Conservation (phyloP, 495 filamentous ascomycete species). For the Symbiotaphrina buchneri region DNA sequence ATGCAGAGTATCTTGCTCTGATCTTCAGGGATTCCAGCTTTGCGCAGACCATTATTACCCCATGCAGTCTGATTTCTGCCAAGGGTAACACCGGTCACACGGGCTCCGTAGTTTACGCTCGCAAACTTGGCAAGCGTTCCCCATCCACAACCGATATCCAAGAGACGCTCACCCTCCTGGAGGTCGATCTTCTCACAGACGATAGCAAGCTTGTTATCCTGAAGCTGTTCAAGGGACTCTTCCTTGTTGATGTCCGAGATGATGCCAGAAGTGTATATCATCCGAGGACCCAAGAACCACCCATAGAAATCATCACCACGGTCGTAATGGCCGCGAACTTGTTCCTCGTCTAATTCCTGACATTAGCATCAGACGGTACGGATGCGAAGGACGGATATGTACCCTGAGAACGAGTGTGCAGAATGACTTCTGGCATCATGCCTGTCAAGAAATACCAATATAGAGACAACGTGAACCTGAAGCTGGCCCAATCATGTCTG, state of each 20-base stretch:
- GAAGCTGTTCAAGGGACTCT: conserved; percentile 63
- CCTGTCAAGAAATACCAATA: conserved; percentile 50
- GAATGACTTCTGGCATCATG: conserved; percentile 53
- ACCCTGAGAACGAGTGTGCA: conserved; percentile 60
- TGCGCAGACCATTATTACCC: conserved; percentile 54
- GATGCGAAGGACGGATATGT: conserved; percentile 5
- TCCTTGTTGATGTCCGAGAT: conserved; percentile 54
- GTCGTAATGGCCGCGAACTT: conserved; percentile 75
- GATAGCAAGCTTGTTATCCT: conserved; percentile 72
- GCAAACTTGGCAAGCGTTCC: conserved; percentile 67
- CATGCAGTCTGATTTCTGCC: conserved; percentile 69
- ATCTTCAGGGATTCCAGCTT: conserved; percentile 39
- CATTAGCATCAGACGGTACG: conserved; percentile 1
- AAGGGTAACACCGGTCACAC: conserved; percentile 59
- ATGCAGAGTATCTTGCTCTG: conserved; percentile 61
- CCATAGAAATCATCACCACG: conserved; percentile 74
- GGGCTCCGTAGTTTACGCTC: conserved; percentile 53
- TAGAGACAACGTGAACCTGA: conserved; percentile 48
- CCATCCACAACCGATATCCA: conserved; percentile 80
- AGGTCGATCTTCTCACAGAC: conserved; percentile 74
- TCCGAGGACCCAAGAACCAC: conserved; percentile 77
- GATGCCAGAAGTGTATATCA: conserved; percentile 76
- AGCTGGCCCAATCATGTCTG: conserved; percentile 73
- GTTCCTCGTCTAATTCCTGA: conserved; percentile 48
- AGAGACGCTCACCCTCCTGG: conserved; percentile 42